These are phyloP conservation scores for Rhododendron henanense DNA, from an alignment of 148 eudicot genomes.

Conservation along the genomic window DNA sequence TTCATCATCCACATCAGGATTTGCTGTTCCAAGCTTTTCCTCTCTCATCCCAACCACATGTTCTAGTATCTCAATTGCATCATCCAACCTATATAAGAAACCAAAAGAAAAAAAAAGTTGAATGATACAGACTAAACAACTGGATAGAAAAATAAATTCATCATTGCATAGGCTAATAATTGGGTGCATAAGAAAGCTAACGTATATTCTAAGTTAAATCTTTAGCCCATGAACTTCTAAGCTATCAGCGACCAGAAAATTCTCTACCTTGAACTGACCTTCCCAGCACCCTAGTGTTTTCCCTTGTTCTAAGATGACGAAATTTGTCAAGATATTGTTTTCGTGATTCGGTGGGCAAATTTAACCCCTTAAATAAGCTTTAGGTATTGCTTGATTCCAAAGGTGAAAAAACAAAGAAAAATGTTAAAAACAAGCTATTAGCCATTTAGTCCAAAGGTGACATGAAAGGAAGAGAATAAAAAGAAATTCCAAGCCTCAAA, in stretches of 20 bases:
- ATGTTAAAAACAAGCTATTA: not conserved
- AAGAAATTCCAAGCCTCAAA: not conserved
- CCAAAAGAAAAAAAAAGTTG: not conserved
- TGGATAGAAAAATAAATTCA: not conserved
- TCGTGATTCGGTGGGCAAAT: not conserved
- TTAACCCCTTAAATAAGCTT: not conserved
- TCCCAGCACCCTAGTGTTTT: not conserved
- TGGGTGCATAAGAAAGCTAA: not conserved
- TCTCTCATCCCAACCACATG: conserved; percentile 86
- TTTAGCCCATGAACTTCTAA: not conserved
- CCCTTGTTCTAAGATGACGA: not conserved
- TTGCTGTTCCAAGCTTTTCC: conserved; percentile 97
- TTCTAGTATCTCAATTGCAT: conserved; percentile 83
- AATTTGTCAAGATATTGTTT: not conserved
- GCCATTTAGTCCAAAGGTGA: not conserved
- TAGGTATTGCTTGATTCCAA: not conserved
- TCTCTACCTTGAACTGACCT: not conserved
- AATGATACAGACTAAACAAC: not conserved
- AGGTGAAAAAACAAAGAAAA: not conserved
- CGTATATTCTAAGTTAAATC: not conserved
- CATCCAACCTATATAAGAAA: conserved; percentile 60
- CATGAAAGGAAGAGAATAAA: not conserved
- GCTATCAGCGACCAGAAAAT: not conserved
- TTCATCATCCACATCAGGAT: conserved; percentile 90
- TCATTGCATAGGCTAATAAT: not conserved